Evolutionary conservation across 208 protist species (phyloP), one percentile per base, ranked within the genome.

Genomic region (Acanthamoeba healyi): DNA sequence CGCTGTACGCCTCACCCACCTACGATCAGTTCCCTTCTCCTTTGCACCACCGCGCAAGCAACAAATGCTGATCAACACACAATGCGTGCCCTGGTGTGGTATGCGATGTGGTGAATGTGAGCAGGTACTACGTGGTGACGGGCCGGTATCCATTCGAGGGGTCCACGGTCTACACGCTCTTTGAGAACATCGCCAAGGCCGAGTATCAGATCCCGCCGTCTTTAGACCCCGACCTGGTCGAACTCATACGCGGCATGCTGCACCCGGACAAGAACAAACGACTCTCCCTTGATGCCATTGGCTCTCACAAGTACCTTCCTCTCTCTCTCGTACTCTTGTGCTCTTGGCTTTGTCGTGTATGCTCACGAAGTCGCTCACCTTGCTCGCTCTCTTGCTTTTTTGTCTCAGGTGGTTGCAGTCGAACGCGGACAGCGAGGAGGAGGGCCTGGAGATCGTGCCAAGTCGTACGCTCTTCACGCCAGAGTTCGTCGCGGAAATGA

Each of bases 161-260:
- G 10, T 58, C 36, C 29, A 92, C 86, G 24, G 86, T 92, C 86
- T 92, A 92, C 32, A 92, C 86, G 17, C 36, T 92, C 3, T 92
- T 92, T 44, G 86, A 92, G 29, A 92, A 92, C 29, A 92, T 92
- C 40, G 86, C 86, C 86, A 92, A 92, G 44, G 86, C 86, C 26
- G 86, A 92, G 24, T 92, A 92, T 49, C 36, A 92, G 24, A 92
- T 92, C 9, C 86, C 86, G 19, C 24, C 51, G 26, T 92, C 40
- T n/a, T 32, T 92, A 36, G 86, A 92, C n/a, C 17, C 56, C 51
- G 40, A 63, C 29, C 86, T 74, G 26, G 86, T 72, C 14, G 86
- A 92, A 0, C 44, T 92, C 40, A 74, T 92, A 42, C 51, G 58
- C 12, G 58, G 61, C 86, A 74, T 65, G 51, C 40, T 92, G 14